These are phyloP conservation scores for Phytophthora niederhauseri DNA, from an alignment of 352 stramenopile genomes.

Conservation along the genomic window DNA sequence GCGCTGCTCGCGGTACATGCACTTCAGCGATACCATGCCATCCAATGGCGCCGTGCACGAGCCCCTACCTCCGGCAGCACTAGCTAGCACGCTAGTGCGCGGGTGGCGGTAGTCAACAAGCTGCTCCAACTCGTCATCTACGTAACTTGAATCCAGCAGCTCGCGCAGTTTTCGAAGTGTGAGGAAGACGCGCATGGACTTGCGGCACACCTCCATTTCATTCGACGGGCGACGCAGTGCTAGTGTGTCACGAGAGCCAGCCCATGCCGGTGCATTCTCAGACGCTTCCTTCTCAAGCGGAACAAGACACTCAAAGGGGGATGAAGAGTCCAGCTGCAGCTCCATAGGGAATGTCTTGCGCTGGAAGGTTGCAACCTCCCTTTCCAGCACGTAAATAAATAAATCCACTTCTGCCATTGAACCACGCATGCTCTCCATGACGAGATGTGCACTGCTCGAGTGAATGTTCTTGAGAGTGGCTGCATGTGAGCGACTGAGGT, in stretches of 20 bases:
- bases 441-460: slow-evolving; percentile 67
- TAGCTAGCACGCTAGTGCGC: slow-evolving; percentile 55
- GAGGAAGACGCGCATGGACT: slow-evolving; percentile 75
- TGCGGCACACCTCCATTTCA: slow-evolving; percentile 77
- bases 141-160: slow-evolving; percentile 53
- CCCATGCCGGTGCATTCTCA: slow-evolving; percentile 26
- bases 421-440: slow-evolving; percentile 87
- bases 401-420: slow-evolving; percentile 79
- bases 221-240: slow-evolving; percentile 56
- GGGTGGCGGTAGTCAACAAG: slow-evolving; percentile 64
- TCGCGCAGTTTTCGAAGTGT: slow-evolving; percentile 59
- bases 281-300: slow-evolving; percentile 38
- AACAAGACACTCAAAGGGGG: slow-evolving; percentile 72
- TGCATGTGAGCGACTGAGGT: slow-evolving; percentile 28
- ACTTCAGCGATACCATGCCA: slow-evolving; percentile 75
- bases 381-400: slow-evolving; percentile 84
- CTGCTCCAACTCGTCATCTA: slow-evolving; percentile 53
- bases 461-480: slow-evolving; percentile 57
- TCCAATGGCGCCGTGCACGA: slow-evolving; percentile 43
- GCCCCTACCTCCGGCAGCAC: slow-evolving; percentile 32
- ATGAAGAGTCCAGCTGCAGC: slow-evolving; percentile 65
- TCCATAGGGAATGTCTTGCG: slow-evolving; percentile 50
- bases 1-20: slow-evolving; percentile 79
- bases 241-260: slow-evolving; percentile 38
- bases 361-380: slow-evolving; percentile 63